These are phyloP conservation scores for Colletotrichum shisoi DNA, from an alignment of 2,329 filamentous ascomycete genomes.

Conservation along the genomic window DNA sequence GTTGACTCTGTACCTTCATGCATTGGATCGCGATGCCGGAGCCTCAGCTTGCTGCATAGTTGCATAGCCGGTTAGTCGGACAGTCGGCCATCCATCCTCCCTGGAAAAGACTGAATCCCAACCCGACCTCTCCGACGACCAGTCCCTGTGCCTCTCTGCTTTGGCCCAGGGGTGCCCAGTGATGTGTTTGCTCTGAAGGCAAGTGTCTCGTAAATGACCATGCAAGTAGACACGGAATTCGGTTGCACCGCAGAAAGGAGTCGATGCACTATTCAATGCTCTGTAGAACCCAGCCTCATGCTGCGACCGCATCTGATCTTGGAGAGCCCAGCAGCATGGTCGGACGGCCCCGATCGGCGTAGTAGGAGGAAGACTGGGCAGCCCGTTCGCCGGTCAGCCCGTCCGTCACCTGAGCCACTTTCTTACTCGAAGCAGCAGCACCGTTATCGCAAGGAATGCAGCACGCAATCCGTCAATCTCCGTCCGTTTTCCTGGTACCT, in stretches of 20 bases:
- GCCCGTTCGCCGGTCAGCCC: conserved; percentile 23
- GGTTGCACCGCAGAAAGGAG: conserved; percentile 13
- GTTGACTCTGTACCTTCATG: conserved; percentile 24
- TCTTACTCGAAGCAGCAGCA: conserved; percentile 23
- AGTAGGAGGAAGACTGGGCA: conserved; percentile 11
- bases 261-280: conserved; percentile 29
- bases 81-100: conserved; percentile 20
- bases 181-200: conserved; percentile 9
- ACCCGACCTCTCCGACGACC: conserved; percentile 27
- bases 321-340: conserved; percentile 26
- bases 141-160: conserved; percentile 7
- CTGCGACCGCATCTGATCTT: conserved; percentile 30
- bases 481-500: conserved; percentile 11
- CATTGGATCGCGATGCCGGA: conserved; percentile 28
- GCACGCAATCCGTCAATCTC: conserved; percentile 25
- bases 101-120: conserved; percentile 16
- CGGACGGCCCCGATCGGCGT: conserved; percentile 26
- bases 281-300: conserved; percentile 32
- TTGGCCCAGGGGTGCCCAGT: conserved; percentile 24
- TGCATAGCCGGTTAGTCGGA: conserved; percentile 25
- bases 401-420: conserved; percentile 32
- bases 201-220: conserved; percentile 14
- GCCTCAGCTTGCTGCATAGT: conserved; percentile 30
- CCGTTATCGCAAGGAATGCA: conserved; percentile 22
- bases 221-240: conserved; percentile 19